These are phyloP conservation scores for Dryadomyces quercus-mongolicae DNA, from an alignment of 2,329 filamentous ascomycete species.

Conservation along the genomic window DNA sequence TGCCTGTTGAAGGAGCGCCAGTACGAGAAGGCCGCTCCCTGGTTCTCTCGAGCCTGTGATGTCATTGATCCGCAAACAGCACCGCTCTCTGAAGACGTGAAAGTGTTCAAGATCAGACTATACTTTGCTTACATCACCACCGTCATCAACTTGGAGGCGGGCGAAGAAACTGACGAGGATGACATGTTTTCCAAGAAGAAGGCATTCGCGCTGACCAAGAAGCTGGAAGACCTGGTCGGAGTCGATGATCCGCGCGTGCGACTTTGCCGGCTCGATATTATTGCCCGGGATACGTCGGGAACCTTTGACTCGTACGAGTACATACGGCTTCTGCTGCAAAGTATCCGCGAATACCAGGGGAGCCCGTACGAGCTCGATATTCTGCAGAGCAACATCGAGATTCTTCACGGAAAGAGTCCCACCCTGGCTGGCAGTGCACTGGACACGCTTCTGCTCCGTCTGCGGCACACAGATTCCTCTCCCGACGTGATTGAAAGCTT, in stretches of 20 bases:
- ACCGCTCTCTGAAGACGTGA: too few species aligned
- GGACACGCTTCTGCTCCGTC: constrained; percentile 49
- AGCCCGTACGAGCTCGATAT: constrained; percentile 53
- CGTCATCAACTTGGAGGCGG: too few species aligned
- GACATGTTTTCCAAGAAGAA: too few species aligned
- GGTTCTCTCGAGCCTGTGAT: constrained; percentile 59
- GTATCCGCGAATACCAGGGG: constrained; percentile 39
- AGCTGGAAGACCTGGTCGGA: constrained; percentile 51
- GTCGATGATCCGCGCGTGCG: constrained; percentile 49
- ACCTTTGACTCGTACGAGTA: constrained; percentile 36
- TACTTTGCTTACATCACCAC: too few species aligned
- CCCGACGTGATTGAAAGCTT: constrained; percentile 55
- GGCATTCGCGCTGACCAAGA: constrained; percentile 12
- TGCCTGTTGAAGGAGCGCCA: constrained; percentile 39
- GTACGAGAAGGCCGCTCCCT: constrained; percentile 46
- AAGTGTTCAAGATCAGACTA: too few species aligned
- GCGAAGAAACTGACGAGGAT: too few species aligned
- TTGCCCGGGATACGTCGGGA: constrained; percentile 26
- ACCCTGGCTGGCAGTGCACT: constrained; percentile 38
- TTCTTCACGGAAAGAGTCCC: constrained; percentile 44
- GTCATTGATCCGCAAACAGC: constrained; percentile 36
- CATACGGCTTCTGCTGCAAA: constrained; percentile 40
- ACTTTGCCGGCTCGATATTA: constrained; percentile 55
- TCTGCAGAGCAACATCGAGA: constrained; percentile 55
- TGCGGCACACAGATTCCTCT: constrained; percentile 25